phyloP scores from a whole-genome alignment of 345 rosid genomes.

The Eucalyptus caleyi region DNA sequence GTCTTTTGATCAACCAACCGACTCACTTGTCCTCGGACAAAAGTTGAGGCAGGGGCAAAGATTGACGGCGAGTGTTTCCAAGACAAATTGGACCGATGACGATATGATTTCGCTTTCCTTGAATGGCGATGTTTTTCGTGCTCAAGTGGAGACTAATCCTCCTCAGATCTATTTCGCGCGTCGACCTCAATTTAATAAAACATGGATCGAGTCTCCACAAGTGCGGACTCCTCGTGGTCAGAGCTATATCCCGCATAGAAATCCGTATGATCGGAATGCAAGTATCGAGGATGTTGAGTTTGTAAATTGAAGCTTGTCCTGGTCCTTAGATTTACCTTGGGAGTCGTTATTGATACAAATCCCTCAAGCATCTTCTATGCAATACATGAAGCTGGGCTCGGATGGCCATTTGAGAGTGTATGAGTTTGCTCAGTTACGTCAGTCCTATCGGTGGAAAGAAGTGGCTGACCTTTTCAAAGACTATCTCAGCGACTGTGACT shows the following conservation, averaged over 20 bases:
- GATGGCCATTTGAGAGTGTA: slow-evolving; percentile 11
- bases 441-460: no score
- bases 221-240: no score
- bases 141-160: no score
- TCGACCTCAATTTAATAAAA: no score
- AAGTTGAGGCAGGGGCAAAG: not conserved
- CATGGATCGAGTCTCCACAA: no score
- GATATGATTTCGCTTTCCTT: not conserved
- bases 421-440: no score
- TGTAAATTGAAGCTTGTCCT: no score
- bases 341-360: not conserved
- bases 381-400: not conserved
- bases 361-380: not conserved
- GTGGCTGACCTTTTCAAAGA: not conserved
- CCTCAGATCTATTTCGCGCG: no score
- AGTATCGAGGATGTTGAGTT: no score
- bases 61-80: not conserved
- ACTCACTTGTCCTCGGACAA: not conserved
- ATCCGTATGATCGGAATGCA: no score
- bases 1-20: slow-evolving; percentile 1
- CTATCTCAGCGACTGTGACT: not conserved
- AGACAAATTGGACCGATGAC: not conserved
- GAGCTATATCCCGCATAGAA: no score
- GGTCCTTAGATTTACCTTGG: no score
- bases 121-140: not conserved